Evolutionary conservation across 495 filamentous ascomycete genomes (phyloP).

Genomic region (Aspergillus carlsbadensis): DNA sequence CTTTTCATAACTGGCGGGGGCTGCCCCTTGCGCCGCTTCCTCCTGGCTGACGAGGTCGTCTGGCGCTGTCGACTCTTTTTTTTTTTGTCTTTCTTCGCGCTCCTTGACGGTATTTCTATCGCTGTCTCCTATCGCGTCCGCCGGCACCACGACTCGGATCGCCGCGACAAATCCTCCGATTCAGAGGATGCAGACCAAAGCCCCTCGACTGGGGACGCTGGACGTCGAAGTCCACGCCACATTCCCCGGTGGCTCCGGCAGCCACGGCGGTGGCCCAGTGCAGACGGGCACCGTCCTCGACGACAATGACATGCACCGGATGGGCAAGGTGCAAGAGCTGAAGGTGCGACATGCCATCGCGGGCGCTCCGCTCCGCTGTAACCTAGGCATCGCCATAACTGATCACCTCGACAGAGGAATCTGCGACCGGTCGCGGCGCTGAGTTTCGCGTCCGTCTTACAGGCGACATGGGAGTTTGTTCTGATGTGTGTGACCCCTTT

Average conservation of each 20-base stretch:
- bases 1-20: not conserved
- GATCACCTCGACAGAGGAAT: constrained; percentile 30
- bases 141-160: not conserved
- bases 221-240: constrained; percentile 1
- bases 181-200: not conserved
- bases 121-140: too few species aligned
- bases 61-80: not conserved
- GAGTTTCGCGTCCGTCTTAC: constrained; percentile 46
- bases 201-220: not conserved
- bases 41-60: not conserved
- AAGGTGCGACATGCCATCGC: constrained; percentile 26
- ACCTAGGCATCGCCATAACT: not conserved
- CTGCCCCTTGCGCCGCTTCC: not conserved
- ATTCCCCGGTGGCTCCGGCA: too few species aligned
- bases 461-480: constrained; percentile 50
- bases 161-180: not conserved
- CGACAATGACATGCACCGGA: constrained; percentile 38
- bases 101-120: not conserved
- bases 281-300: constrained; percentile 16
- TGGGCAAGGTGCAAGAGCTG: constrained; percentile 41
- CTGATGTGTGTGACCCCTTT: constrained; percentile 21
- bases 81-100: not conserved
- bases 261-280: not conserved
- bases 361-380: constrained; percentile 2
- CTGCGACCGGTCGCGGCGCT: constrained; percentile 48